Conservation (phyloP, 805 yeast species). For the Lipomyces kockii region DNA sequence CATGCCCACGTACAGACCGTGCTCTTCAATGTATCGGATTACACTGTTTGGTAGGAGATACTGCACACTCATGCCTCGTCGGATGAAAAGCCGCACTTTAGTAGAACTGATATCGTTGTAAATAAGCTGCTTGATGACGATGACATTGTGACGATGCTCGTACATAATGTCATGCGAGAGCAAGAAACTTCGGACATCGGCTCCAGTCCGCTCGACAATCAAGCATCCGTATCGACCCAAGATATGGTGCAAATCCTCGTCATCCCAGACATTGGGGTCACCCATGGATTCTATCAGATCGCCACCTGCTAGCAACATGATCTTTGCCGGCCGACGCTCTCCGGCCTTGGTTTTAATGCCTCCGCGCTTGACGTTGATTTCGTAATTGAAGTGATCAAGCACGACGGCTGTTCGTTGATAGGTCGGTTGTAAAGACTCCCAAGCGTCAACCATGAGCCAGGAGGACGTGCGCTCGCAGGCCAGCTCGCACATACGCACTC, state of each 20-base stretch:
- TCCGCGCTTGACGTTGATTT: conserved; percentile 85
- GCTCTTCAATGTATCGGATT: conserved; percentile 92
- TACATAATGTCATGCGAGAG: conserved; percentile 96
- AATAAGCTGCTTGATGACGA: conserved; percentile 93
- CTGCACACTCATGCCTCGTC: conserved; percentile 97
- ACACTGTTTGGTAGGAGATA: conserved; percentile 92
- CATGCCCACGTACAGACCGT: conserved; percentile 62
- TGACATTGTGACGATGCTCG: conserved; percentile 84
- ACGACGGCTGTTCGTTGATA: conserved; percentile 95
- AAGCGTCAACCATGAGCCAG: conserved; percentile 99
- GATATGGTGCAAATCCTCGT: conserved; percentile 90
- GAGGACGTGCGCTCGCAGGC: conserved; percentile 96
- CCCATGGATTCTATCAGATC: conserved; percentile 98
- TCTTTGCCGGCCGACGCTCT: conserved; percentile 75
- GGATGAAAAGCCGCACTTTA: conserved; percentile 85
- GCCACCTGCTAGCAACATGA: conserved; percentile 97
- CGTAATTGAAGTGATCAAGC: conserved; percentile 94
- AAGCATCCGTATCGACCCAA: conserved; percentile 95
- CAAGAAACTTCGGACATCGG: conserved; percentile 91
- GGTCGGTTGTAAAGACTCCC: conserved; percentile 92
- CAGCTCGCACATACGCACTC: conserved; percentile 97
- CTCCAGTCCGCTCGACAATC: conserved; percentile 94
- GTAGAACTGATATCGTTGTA: conserved; percentile 96
- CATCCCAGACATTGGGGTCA: conserved; percentile 99
- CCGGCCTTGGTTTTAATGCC: conserved; percentile 65